Percentiles rank a stretch among this genome's conserved stretches.
These are phyloP conservation scores for Lecanicillium sp. DNA, from an alignment of 2,329 filamentous ascomycete genomes.

Conservation along the genomic window DNA sequence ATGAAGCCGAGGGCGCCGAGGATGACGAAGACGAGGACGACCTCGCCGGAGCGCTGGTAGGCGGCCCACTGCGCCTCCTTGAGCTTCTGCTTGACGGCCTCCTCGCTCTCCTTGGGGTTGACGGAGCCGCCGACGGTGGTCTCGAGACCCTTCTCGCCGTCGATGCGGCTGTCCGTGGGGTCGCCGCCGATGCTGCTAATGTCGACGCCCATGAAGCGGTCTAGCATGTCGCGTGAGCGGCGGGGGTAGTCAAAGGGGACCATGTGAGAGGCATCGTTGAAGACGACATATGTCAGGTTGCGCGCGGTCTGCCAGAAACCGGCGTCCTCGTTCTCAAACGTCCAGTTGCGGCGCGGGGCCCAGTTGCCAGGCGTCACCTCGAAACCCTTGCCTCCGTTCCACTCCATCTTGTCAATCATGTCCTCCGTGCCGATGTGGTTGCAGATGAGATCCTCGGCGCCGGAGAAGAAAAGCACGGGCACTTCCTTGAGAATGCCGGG, in stretches of 20 bases:
- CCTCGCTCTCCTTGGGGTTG: constrained; percentile 49
- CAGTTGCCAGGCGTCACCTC: constrained; percentile 80
- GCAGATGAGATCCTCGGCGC: constrained; percentile 91
- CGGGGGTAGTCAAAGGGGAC: constrained; percentile 91
- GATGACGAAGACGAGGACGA: constrained; percentile 74
- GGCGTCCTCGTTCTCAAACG: constrained; percentile 79
- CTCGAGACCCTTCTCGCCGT: constrained; percentile 75
- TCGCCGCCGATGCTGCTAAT: constrained; percentile 79
- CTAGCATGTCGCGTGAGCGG: constrained; percentile 88
- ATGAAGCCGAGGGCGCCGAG: constrained; percentile 69
- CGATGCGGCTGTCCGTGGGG: constrained; percentile 72
- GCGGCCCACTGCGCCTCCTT: constrained; percentile 82
- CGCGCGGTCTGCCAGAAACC: constrained; percentile 93
- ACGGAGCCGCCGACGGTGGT: constrained; percentile 69
- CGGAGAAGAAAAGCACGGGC: constrained; percentile 82
- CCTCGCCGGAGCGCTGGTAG: constrained; percentile 81
- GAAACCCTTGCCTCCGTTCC: constrained; percentile 89
- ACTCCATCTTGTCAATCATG: constrained; percentile 82
- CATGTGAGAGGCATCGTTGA: constrained; percentile 97
- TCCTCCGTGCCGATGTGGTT: constrained; percentile 93
- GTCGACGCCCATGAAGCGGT: constrained; percentile 91
- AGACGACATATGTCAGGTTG: constrained; percentile 91
- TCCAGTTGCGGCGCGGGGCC: constrained; percentile 91
- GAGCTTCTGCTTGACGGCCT: constrained; percentile 64
- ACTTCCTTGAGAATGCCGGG: constrained; percentile 73